These are phyloP conservation scores for Ustilago cynodontis DNA, from an alignment of 1,284 basidiomycete genomes.

Conservation along the genomic window DNA sequence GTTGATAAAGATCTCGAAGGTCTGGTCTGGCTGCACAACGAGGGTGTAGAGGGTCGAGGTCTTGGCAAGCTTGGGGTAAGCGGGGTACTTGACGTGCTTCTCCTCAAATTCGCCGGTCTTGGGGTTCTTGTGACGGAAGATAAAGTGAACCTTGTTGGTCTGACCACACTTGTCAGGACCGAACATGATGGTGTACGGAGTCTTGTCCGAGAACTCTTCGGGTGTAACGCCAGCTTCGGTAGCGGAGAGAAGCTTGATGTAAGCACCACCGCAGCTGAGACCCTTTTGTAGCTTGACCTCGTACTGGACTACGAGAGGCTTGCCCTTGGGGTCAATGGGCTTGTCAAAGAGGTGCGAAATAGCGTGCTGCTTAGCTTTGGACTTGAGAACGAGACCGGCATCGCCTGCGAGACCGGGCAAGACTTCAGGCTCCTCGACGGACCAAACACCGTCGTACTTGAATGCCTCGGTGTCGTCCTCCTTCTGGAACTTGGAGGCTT, in stretches of 20 bases:
- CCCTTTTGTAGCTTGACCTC: conserved; percentile 98
- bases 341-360: conserved; percentile 90
- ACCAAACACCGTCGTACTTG: conserved; percentile 97
- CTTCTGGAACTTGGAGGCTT: conserved; percentile 85
- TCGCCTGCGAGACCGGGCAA: conserved; percentile 73
- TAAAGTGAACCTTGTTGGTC: conserved; percentile 70
- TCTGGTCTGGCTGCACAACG: conserved; percentile 91
- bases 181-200: conserved; percentile 70
- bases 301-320: conserved; percentile 96
- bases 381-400: conserved; percentile 73
- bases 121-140: conserved; percentile 69
- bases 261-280: conserved; percentile 98
- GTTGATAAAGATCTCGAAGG: conserved; percentile 92
- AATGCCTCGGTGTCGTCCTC: conserved; percentile 73
- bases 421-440: conserved; percentile 88
- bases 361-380: conserved; percentile 93
- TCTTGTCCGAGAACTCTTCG: conserved; percentile 68
- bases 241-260: conserved; percentile 89
- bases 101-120: conserved; percentile 80
- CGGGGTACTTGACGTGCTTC: conserved; percentile 90
- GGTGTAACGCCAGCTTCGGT: conserved; percentile 65
- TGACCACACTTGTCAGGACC: conserved; percentile 69
- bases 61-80: conserved; percentile 76
- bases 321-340: conserved; percentile 83
- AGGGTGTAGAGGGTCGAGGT: conserved; percentile 68